phyloP scores from a whole-genome alignment of 352 stramenopile genomes.

The Phytophthora aleatoria region DNA sequence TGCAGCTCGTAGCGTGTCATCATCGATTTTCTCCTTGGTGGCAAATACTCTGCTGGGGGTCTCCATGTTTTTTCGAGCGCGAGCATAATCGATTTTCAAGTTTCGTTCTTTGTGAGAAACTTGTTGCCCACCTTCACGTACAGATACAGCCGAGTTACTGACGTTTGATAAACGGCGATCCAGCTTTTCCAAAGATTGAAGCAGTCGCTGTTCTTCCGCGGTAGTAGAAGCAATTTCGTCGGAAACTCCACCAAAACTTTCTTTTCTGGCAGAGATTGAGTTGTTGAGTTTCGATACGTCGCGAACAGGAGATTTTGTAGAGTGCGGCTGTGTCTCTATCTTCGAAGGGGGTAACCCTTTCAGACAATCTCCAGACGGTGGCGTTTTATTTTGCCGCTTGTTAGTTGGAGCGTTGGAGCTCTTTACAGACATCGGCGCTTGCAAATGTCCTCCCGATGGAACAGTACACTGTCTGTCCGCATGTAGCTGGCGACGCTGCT shows the following conservation, averaged over 20 bases:
- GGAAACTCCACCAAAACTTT: background rate
- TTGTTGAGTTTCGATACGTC: background rate
- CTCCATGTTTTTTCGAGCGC: background rate
- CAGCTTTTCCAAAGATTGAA: conserved; percentile 65
- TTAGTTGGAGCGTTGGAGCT: background rate
- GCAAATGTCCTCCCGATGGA: background rate
- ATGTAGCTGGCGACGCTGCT: conserved; percentile 49
- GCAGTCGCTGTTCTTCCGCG: conserved; percentile 49
- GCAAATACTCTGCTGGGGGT: background rate
- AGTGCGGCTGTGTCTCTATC: background rate
- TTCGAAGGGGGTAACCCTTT: background rate
- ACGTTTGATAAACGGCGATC: conserved; percentile 41
- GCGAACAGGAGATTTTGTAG: background rate
- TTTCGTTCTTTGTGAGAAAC: background rate
- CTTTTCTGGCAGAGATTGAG: background rate
- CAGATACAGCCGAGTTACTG: conserved; percentile 1
- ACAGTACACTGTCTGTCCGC: conserved; percentile 7
- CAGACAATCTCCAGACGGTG: background rate
- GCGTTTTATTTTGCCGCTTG: background rate
- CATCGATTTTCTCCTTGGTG: conserved; percentile 17
- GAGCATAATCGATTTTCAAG: background rate
- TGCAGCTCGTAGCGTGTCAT: conserved; percentile 33
- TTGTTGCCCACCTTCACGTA: conserved; percentile 8
- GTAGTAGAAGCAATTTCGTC: conserved; percentile 44
- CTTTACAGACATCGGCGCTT: background rate